Evolutionary conservation across 2,329 filamentous ascomycete species (phyloP), one percentile per base, ranked within the genome.

Genomic region (Ilyonectria sp.): DNA sequence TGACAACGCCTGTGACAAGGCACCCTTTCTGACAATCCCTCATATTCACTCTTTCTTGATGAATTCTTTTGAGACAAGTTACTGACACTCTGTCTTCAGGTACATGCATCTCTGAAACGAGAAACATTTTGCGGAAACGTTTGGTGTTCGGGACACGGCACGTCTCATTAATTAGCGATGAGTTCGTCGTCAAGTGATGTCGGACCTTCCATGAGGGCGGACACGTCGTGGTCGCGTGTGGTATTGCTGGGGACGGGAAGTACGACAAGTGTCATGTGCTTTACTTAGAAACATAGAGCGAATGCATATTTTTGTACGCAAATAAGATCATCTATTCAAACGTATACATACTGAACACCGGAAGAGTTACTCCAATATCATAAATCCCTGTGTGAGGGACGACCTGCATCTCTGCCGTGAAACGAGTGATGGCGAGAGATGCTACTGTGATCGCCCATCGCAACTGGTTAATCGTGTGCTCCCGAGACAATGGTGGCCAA

Each of bases 1-100:
- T 80, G 82, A 84, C 77, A 82, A 71, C 77, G 82, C 82, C 82
- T 83, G 76, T 83, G 82, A 83, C 82, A 83, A 81, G 82, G 82
- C 82, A 82, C 73, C 69, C 75, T 74, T 69, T 63, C 78, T 78
- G 77, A 79, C 59, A 72, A 63, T 57, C 37, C 46, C 54, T 55
- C 52, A 26, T 13, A 2, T 9, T 43, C 23, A 49, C 26, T 5
- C 19, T 53, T 63, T 65, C 54, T 62, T 63, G n/a, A 70, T 68
- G 65, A 69, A 64, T 15, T 63, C n/a, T 37, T 8, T 44, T 47
- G n/a, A 43, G 33, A 58, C 55, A 52, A 31, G 53, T 55, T 26
- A 43, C 66, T 68, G 43, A 68, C 57, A 54, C 10, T 56, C 6
- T 19, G 47, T 49, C 55, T 55, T 35, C 43, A 67, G 60, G 37